These are phyloP conservation scores for Odontarrhena argentea DNA, from an alignment of 345 rosid species.

Conservation along the genomic window DNA sequence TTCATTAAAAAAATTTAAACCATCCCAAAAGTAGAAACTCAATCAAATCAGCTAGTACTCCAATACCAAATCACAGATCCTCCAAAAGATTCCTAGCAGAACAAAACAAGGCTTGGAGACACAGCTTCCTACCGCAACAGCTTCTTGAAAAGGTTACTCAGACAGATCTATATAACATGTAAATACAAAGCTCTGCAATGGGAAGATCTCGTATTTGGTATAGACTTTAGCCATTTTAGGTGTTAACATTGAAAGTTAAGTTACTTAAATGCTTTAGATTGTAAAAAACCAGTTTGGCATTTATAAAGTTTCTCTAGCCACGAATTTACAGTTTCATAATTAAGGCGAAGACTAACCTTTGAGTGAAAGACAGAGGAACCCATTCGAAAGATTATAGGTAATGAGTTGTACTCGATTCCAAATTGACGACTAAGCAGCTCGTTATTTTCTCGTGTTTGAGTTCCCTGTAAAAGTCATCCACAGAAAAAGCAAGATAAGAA, in stretches of 20 bases:
- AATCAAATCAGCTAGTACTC: conserved; percentile 85
- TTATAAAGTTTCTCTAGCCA: conserved; percentile 2
- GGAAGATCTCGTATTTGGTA: conserved; percentile 10
- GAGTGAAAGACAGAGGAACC: conserved; percentile 70
- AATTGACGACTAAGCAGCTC: conserved; percentile 61
- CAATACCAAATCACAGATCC: conserved; percentile 64
- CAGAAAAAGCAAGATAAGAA: conserved; percentile 12
- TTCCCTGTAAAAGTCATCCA: conserved; percentile 55
- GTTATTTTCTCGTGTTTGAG: conserved; percentile 80
- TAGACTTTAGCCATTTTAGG: neutral
- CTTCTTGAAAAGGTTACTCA: conserved; percentile 42
- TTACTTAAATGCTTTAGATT: neutral
- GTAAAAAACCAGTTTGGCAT: neutral
- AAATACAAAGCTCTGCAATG: neutral
- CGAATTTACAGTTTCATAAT: neutral
- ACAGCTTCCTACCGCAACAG: conserved; percentile 12
- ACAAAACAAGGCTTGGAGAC: too few relatives aligned
- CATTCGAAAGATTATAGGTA: conserved; percentile 66
- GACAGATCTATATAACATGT: conserved; percentile 2
- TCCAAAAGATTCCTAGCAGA: too few relatives aligned
- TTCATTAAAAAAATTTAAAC: conserved; percentile 59
- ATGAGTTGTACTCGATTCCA: conserved; percentile 61
- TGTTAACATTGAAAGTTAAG: neutral
- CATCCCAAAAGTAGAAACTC: conserved; percentile 90
- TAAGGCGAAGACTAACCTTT: conserved; percentile 37